These are phyloP conservation scores for Boeremia lycopersici DNA, from an alignment of 2,329 filamentous ascomycete species.

Conservation along the genomic window DNA sequence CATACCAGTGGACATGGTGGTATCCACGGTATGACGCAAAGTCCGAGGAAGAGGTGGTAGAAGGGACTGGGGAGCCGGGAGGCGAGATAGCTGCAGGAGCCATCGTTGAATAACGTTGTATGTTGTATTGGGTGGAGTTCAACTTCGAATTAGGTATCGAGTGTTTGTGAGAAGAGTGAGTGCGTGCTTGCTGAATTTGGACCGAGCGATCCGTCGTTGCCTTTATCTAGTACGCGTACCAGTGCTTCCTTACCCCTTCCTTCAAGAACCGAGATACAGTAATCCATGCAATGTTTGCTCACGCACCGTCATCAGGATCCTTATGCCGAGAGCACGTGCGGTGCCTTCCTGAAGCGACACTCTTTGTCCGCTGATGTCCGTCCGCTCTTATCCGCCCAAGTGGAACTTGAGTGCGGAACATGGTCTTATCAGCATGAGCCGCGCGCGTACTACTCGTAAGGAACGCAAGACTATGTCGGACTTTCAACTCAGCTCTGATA, in stretches of 20 bases:
- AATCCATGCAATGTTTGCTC: slow-evolving; percentile 21
- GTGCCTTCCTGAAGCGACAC: slow-evolving; percentile 22
- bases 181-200: slow-evolving; percentile 2
- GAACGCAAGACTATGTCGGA: not conserved
- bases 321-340: slow-evolving; percentile 39
- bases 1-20: slow-evolving; percentile 94
- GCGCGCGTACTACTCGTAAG: not conserved
- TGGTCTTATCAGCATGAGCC: not conserved
- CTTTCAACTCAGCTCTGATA: not conserved
- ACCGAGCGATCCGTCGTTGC: not conserved
- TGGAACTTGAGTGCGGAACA: not conserved
- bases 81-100: slow-evolving; percentile 47
- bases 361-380: slow-evolving; percentile 26
- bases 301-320: slow-evolving; percentile 26
- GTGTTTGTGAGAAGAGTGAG: not conserved
- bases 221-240: slow-evolving; percentile 23
- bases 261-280: slow-evolving; percentile 28
- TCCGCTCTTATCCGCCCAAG: slow-evolving; percentile 29
- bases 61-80: slow-evolving; percentile 48
- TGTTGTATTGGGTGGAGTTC: not conserved
- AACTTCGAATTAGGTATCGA: not conserved
- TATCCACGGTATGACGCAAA: slow-evolving; percentile 74
- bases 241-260: slow-evolving; percentile 19
- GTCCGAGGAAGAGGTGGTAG: slow-evolving; percentile 34
- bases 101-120: slow-evolving; percentile 18